Percentiles rank a stretch among this genome's conserved stretches.
These are phyloP conservation scores for Boletus pseudo-olivaceus DNA, from an alignment of 768 basidiomycete genomes.

Conservation along the genomic window DNA sequence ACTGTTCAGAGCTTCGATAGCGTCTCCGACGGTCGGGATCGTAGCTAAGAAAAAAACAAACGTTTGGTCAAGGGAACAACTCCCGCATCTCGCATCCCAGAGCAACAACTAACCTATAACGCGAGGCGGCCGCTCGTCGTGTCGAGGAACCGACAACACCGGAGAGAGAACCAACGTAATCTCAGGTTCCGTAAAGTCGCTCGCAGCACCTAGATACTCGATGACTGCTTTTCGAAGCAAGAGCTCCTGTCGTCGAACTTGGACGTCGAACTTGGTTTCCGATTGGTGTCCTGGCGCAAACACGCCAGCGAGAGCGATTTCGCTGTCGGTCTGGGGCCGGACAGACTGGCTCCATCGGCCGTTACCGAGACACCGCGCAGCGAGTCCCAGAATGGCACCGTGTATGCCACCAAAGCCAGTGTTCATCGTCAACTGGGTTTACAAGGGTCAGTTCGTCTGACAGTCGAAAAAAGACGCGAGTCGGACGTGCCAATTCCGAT, in stretches of 20 bases:
- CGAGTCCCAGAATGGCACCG: slow-evolving; percentile 67
- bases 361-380: slow-evolving; percentile 64
- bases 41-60: slow-evolving; percentile 44
- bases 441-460: not conserved
- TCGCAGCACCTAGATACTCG: slow-evolving; percentile 65
- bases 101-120: slow-evolving; percentile 44
- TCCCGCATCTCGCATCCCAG: not conserved
- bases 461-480: not conserved
- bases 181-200: slow-evolving; percentile 77
- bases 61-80: not conserved
- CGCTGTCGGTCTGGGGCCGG: slow-evolving; percentile 62
- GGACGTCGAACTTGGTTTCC: slow-evolving; percentile 57
- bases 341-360: slow-evolving; percentile 57
- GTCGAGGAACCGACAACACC: slow-evolving; percentile 51
- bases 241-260: slow-evolving; percentile 52
- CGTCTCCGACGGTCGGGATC: slow-evolving; percentile 72
- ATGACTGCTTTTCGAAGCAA: slow-evolving; percentile 60
- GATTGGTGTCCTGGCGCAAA: slow-evolving; percentile 53
- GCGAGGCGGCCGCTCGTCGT: slow-evolving; percentile 54
- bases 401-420: slow-evolving; percentile 87
- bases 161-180: slow-evolving; percentile 72
- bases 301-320: slow-evolving; percentile 51
- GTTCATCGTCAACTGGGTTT: slow-evolving; percentile 49
- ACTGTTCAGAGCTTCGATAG: slow-evolving; percentile 61
- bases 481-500: slow-evolving; percentile 65